Conservation (phyloP, 768 basidiomycete species). For the Phylloporus sp. region DNA sequence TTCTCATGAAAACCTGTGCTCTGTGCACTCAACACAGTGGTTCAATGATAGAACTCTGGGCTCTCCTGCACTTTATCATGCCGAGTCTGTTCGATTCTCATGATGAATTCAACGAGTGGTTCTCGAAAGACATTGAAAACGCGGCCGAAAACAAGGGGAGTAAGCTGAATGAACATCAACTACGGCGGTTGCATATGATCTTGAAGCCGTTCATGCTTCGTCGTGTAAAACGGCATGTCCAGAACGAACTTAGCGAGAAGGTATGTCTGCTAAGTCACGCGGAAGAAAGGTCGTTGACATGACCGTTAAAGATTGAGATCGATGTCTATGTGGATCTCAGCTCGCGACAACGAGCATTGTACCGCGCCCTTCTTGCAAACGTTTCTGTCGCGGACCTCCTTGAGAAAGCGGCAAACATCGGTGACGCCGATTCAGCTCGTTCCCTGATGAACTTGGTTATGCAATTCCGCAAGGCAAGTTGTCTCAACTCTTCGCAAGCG, state of each 20-base stretch:
- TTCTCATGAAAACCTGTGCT: not conserved
- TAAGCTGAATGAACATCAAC: slow-evolving; percentile 91
- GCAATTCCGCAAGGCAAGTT: slow-evolving; percentile 92
- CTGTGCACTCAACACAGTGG: slow-evolving; percentile 2
- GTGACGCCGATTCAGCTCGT: slow-evolving; percentile 87
- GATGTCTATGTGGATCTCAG: slow-evolving; percentile 94
- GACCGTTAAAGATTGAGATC: slow-evolving; percentile 86
- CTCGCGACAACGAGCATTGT: slow-evolving; percentile 86
- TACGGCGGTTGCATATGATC: slow-evolving; percentile 96
- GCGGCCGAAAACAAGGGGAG: slow-evolving; percentile 88
- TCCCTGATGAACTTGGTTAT: slow-evolving; percentile 99
- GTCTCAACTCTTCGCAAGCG: not conserved
- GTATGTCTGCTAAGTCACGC: slow-evolving; percentile 35
- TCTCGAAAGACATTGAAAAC: slow-evolving; percentile 98
- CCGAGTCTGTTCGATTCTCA: slow-evolving; percentile 98
- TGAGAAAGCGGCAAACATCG: slow-evolving; percentile 87
- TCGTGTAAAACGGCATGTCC: slow-evolving; percentile 96
- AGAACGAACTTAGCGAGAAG: slow-evolving; percentile 99
- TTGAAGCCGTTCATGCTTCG: slow-evolving; percentile 99
- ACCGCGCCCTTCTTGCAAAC: slow-evolving; percentile 85
- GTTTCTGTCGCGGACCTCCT: slow-evolving; percentile 93
- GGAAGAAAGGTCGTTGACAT: slow-evolving; percentile 83
- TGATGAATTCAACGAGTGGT: slow-evolving; percentile 99
- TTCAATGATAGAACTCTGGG: slow-evolving; percentile 79
- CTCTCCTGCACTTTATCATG: slow-evolving; percentile 99